A percentile compares a stretch with the other conserved stretches of the same genome.
phyloP scores from a whole-genome alignment of 1,139 yeast species.

The Candida pseudoviswanathii region DNA sequence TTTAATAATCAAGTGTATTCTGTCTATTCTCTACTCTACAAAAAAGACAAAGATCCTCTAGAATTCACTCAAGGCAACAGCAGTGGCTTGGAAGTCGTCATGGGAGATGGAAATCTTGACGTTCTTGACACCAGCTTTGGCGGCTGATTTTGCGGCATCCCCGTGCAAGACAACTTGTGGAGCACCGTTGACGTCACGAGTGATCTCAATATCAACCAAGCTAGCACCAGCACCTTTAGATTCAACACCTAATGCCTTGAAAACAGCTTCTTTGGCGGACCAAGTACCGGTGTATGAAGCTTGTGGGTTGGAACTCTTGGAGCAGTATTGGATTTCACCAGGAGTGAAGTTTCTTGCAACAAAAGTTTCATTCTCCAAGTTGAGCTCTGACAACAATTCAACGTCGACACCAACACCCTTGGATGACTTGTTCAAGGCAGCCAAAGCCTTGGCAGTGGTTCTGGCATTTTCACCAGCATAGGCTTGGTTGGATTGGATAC shows the following conservation, averaged over 20 bases:
- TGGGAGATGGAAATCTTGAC: conserved; percentile 92
- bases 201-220: conserved; percentile 84
- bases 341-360: conserved; percentile 88
- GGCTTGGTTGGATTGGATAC: conserved; percentile 34
- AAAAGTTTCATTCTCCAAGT: conserved; percentile 84
- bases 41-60: conserved; percentile 17
- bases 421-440: conserved; percentile 48
- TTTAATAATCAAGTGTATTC: too few species aligned
- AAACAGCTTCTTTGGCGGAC: conserved; percentile 99
- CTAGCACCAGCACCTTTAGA: conserved; percentile 96
- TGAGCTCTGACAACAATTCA: conserved; percentile 79
- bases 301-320: conserved; percentile 69
- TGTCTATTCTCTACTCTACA: not conserved
- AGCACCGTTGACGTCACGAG: conserved; percentile 73
- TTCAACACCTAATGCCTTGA: conserved; percentile 88
- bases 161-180: conserved; percentile 82
- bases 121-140: conserved; percentile 63
- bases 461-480: conserved; percentile 41
- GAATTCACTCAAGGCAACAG: conserved; percentile 87
- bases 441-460: conserved; percentile 52
- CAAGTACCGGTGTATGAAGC: conserved; percentile 97
- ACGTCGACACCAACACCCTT: conserved; percentile 97
- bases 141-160: conserved; percentile 74
- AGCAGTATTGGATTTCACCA: conserved; percentile 78
- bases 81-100: conserved; percentile 96